Evolutionary conservation across 2,329 filamentous ascomycete species (phyloP).

Genomic region (Beauveria australis): DNA sequence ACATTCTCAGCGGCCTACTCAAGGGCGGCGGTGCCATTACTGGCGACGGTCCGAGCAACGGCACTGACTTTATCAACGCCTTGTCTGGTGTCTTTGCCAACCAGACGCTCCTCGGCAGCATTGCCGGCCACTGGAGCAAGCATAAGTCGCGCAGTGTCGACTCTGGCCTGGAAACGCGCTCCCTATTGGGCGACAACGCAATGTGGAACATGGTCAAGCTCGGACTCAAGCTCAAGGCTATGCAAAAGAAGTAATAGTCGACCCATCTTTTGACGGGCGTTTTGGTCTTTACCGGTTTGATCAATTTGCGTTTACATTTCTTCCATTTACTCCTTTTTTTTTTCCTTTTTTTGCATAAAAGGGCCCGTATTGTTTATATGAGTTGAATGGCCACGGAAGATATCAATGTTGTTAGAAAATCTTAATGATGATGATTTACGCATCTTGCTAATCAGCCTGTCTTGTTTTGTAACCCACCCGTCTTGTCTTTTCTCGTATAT

Average conservation of each 20-base stretch:
- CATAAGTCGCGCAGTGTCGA: conserved; percentile 8
- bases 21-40: not conserved
- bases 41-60: conserved; percentile 4
- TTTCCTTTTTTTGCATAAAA: not conserved
- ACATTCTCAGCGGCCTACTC: conserved; percentile 29
- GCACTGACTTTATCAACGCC: conserved; percentile 4
- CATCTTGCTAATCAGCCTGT: not conserved
- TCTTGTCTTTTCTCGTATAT: no score
- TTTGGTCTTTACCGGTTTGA: not conserved
- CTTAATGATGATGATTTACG: conserved; percentile 10
- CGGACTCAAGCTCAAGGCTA: conserved; percentile 19
- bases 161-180: conserved; percentile 13
- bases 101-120: conserved; percentile 28
- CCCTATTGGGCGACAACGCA: conserved; percentile 16
- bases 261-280: not conserved
- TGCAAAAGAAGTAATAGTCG: conserved; percentile 1
- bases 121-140: conserved; percentile 27
- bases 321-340: not conserved
- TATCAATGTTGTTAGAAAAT: conserved; percentile 5
- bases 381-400: not conserved
- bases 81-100: conserved; percentile 29
- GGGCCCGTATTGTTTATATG: not conserved
- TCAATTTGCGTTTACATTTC: not conserved
- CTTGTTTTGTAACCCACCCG: no score
- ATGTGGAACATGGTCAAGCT: conserved; percentile 21